phyloP scores from a whole-genome alignment of 352 stramenopile genomes.

The Globisporangium cederbergense region DNA sequence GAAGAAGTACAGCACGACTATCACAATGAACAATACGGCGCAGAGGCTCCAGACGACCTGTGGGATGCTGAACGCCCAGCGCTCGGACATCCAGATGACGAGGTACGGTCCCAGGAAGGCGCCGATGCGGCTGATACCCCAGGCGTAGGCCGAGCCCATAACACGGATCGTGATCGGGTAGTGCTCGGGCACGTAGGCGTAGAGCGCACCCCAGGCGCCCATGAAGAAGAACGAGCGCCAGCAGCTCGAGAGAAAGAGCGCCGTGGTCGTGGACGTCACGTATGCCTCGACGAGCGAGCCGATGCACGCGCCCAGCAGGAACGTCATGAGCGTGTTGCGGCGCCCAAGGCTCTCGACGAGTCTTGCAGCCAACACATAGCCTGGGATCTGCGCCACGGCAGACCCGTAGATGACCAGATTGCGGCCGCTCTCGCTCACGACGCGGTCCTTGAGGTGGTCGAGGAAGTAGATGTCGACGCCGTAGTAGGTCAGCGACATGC shows the following conservation, averaged over 20 bases:
- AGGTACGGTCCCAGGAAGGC: slow-evolving; percentile 25
- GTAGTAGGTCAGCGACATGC: slow-evolving; percentile 25
- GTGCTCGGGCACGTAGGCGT: slow-evolving; percentile 30
- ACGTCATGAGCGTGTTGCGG: slow-evolving; percentile 13
- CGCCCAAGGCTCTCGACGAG: slow-evolving; percentile 4
- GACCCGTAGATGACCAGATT: slow-evolving; percentile 19
- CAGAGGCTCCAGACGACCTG: slow-evolving; percentile 4
- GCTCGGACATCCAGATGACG: slow-evolving; percentile 13
- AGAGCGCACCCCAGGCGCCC: slow-evolving; percentile 15
- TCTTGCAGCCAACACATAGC: neutral
- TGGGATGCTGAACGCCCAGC: slow-evolving; percentile 3
- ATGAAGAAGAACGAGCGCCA: slow-evolving; percentile 18
- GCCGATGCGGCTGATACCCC: slow-evolving; percentile 20
- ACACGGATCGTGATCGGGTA: slow-evolving; percentile 24
- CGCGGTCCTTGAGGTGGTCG: slow-evolving; percentile 1
- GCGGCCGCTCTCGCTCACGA: neutral
- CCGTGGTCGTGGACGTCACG: slow-evolving; percentile 12
- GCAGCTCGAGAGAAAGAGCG: slow-evolving; percentile 15
- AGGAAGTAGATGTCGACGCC: slow-evolving; percentile 23
- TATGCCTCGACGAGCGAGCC: slow-evolving; percentile 19
- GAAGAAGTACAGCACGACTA: slow-evolving; percentile 15
- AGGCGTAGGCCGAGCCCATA: slow-evolving; percentile 19
- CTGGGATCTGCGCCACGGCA: slow-evolving; percentile 15
- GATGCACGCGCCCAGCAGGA: slow-evolving; percentile 20
- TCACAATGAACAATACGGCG: slow-evolving; percentile 5